These are phyloP conservation scores for Talaromyces marneffei DNA, from an alignment of 2,329 filamentous ascomycete species.

Conservation along the genomic window DNA sequence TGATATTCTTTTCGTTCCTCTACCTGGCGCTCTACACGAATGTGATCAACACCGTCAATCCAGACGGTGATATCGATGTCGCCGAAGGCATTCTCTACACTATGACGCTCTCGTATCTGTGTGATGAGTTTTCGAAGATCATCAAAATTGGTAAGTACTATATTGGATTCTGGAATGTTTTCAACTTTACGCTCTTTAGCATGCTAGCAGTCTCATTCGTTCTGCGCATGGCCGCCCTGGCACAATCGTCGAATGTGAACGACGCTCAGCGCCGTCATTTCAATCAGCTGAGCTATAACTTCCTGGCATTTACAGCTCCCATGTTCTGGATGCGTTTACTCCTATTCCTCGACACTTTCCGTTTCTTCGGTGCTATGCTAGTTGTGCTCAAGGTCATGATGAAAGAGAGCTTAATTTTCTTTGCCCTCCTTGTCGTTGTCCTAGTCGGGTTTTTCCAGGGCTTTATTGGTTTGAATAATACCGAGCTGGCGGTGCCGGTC, in stretches of 20 bases:
- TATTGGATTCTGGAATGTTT: conserved; percentile 93
- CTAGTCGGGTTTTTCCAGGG: conserved; percentile 78
- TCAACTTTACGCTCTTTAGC: conserved; percentile 78
- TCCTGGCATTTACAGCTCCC: conserved; percentile 84
- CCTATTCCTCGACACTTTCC: conserved; percentile 85
- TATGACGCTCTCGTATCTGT: conserved; percentile 87
- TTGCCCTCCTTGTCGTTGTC: conserved; percentile 79
- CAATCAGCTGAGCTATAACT: conserved; percentile 85
- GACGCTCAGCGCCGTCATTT: conserved; percentile 53
- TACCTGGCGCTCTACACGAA: conserved; percentile 81
- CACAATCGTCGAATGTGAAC: conserved; percentile 49
- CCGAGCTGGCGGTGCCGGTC: conserved; percentile 60
- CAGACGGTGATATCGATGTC: conserved; percentile 71
- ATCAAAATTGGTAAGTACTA: conserved; percentile 93
- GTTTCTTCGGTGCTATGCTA: conserved; percentile 97
- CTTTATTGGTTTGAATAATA: conserved; percentile 84
- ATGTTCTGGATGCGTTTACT: conserved; percentile 96
- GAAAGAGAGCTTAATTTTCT: conserved; percentile 93
- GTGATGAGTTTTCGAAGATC: conserved; percentile 79
- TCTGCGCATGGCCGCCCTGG: conserved; percentile 71
- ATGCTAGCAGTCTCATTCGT: conserved; percentile 73
- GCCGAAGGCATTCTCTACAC: conserved; percentile 81
- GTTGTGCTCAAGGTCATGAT: conserved; percentile 95
- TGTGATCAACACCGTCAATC: conserved; percentile 92
- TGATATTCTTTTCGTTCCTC: conserved; percentile 75